A percentile compares a stretch with the other conserved stretches of the same genome.
These are phyloP conservation scores for Aspergillus vadensis DNA, from an alignment of 2,329 filamentous ascomycete species.

Conservation along the genomic window DNA sequence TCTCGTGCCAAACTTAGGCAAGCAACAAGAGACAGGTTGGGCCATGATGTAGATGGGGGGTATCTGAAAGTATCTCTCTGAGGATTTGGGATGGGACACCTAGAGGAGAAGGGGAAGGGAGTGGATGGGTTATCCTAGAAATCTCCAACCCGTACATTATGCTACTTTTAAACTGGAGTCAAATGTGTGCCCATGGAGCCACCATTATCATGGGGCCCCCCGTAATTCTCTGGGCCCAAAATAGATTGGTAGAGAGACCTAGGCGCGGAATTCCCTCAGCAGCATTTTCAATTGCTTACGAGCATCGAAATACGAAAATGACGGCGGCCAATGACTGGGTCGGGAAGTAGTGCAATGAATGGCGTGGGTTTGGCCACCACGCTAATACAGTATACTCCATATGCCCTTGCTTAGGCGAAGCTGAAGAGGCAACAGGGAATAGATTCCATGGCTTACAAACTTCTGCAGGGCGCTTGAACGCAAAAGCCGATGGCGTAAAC, in stretches of 20 bases:
- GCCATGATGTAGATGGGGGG: conserved; percentile 25
- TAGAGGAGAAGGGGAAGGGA: not conserved
- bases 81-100: not conserved
- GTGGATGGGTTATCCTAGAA: conserved; percentile 6
- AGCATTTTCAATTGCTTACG: conserved; percentile 8
- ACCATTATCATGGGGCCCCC: conserved; percentile 6
- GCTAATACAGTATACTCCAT: not conserved
- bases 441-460: conserved; percentile 1
- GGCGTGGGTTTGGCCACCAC: conserved; percentile 7
- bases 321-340: conserved; percentile 1
- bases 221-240: conserved; percentile 9
- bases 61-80: not conserved
- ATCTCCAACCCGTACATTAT: conserved; percentile 4
- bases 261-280: conserved; percentile 13
- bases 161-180: conserved; percentile 18
- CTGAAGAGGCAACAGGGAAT: conserved; percentile 8
- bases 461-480: conserved; percentile 3
- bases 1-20: conserved; percentile 38
- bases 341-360: not conserved
- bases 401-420: conserved; percentile 6
- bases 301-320: conserved; percentile 8
- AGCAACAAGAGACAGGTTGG: conserved; percentile 35
- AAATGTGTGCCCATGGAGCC: not conserved
- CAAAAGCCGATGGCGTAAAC: not conserved
- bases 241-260: conserved; percentile 13